A percentile compares a stretch with the other conserved stretches of the same genome.
Conservation (phyloP, 345 rosid species). For the Trapa bicornis region DNA sequence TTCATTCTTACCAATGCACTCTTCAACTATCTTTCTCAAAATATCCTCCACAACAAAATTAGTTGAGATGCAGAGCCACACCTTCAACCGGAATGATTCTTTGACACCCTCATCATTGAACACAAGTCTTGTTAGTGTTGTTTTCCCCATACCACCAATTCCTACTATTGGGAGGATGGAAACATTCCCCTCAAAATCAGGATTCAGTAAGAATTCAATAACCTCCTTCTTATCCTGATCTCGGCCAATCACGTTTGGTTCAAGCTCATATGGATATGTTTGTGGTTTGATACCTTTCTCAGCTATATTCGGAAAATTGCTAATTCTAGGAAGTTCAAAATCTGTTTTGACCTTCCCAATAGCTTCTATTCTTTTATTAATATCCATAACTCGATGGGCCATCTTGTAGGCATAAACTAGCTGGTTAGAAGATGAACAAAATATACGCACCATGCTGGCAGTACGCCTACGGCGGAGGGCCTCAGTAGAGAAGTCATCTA, state of each 20-base stretch:
- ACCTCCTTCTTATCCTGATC: conserved; percentile 1
- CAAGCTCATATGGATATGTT: background rate
- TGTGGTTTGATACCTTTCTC: background rate
- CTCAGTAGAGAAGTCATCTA: conserved; percentile 15
- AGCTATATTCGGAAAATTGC: background rate
- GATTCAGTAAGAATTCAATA: background rate
- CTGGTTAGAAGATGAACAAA: conserved; percentile 8
- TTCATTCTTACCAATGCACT: background rate
- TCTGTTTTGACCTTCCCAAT: background rate
- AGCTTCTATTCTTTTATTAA: background rate
- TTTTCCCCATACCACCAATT: conserved; percentile 17
- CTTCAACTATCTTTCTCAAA: background rate
- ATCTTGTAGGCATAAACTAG: background rate
- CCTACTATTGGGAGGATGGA: conserved; percentile 14
- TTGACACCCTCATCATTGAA: conserved; percentile 2
- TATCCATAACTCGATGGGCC: background rate
- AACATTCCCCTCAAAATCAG: background rate
- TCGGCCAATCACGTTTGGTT: background rate
- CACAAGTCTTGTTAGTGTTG: conserved; percentile 7
- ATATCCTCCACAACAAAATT: background rate
- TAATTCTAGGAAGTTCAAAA: background rate
- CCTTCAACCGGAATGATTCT: background rate
- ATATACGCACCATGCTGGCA: background rate
- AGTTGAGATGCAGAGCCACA: conserved; percentile 8
- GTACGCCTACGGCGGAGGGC: background rate